These are phyloP conservation scores for Rhodocollybia butyracea DNA, from an alignment of 768 basidiomycete genomes.

Conservation along the genomic window DNA sequence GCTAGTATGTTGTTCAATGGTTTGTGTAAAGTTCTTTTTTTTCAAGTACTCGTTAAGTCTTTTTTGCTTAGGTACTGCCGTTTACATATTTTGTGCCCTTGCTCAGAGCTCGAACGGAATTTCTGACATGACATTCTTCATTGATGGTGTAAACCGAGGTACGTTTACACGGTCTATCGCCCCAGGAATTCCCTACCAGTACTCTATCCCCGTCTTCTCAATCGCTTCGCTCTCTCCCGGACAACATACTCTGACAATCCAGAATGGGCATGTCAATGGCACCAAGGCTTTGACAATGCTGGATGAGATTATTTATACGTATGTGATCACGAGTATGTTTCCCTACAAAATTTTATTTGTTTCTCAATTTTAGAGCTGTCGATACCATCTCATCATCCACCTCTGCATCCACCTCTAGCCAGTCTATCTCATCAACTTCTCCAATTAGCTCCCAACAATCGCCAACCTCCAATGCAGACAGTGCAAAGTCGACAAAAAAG, in stretches of 20 bases:
- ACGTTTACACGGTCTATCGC: conserved; percentile 17
- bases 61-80: conserved; percentile 31
- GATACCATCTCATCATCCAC: background rate
- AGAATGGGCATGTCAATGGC: conserved; percentile 23
- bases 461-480: background rate
- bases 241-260: conserved; percentile 24
- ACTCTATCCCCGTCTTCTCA: conserved; percentile 27
- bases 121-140: conserved; percentile 29
- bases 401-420: background rate
- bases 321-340: conserved; percentile 5
- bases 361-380: background rate
- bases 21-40: conserved; percentile 14
- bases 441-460: too few species aligned
- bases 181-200: conserved; percentile 18
- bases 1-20: conserved; percentile 34
- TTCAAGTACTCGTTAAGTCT: background rate
- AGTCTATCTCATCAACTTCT: background rate
- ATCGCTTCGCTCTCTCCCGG: conserved; percentile 20
- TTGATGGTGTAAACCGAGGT: conserved; percentile 29
- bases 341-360: background rate
- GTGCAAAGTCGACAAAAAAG: background rate
- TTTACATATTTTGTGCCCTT: conserved; percentile 40
- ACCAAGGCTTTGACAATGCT: conserved; percentile 23
- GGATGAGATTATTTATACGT: conserved; percentile 28
- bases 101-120: conserved; percentile 24